Evolutionary conservation across 306 rosid genomes (phyloP).

Genomic region (Prunus mira): DNA sequence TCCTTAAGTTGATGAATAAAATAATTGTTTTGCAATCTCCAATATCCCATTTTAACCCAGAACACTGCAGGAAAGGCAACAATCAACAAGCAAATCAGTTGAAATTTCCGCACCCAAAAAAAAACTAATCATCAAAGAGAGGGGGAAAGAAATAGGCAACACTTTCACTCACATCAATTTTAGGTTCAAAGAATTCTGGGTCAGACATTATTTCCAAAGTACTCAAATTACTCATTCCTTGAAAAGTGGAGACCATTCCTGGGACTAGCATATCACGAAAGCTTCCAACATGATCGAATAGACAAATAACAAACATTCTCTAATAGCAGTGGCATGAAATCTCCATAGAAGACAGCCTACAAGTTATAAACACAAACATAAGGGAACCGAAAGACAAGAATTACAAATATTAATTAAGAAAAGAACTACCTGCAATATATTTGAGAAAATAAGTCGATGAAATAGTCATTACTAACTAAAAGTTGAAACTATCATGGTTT

Average conservation of each 20-base stretch:
- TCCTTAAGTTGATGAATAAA: not conserved
- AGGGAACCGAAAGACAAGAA: too few relatives aligned
- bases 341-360: too few relatives aligned
- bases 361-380: too few relatives aligned
- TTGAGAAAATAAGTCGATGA: too few relatives aligned
- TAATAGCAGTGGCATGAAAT: not conserved
- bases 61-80: not conserved
- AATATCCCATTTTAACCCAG: not conserved
- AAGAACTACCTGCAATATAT: too few relatives aligned
- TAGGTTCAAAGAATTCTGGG: too few relatives aligned
- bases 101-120: not conserved
- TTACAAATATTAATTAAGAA: too few relatives aligned
- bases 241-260: not conserved
- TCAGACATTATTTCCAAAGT: not conserved
- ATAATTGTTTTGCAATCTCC: not conserved
- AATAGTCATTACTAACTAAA: too few relatives aligned
- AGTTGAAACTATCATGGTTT: too few relatives aligned
- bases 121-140: too few relatives aligned
- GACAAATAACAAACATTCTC: not conserved
- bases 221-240: not conserved
- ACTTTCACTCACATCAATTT: too few relatives aligned
- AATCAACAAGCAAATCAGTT: not conserved
- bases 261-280: not conserved
- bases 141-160: too few relatives aligned
- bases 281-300: not conserved